Percentiles rank a stretch among this genome's conserved stretches.
These are phyloP conservation scores for Sarocladium kiliense DNA, from an alignment of 2,329 filamentous ascomycete genomes.

Conservation along the genomic window DNA sequence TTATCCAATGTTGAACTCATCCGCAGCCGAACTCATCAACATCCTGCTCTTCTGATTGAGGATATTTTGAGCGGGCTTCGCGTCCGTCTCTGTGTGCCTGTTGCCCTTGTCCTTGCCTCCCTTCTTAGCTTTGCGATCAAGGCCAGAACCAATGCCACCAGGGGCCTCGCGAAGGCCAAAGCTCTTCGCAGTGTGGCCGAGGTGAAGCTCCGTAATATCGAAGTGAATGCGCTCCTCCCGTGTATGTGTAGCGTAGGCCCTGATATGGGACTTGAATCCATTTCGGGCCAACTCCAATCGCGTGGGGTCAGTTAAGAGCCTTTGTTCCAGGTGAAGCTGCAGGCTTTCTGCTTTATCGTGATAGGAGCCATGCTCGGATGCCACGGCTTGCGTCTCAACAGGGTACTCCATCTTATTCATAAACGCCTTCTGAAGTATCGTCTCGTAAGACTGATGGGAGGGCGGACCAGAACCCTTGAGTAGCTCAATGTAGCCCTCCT, in stretches of 20 bases:
- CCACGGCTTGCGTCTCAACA: constrained; percentile 58
- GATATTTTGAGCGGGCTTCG: constrained; percentile 33
- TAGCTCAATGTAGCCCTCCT: constrained; percentile 83
- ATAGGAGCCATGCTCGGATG: constrained; percentile 33
- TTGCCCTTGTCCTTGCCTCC: constrained; percentile 29
- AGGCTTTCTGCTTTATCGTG: constrained; percentile 51
- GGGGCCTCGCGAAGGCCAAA: constrained; percentile 88
- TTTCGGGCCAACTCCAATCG: constrained; percentile 76
- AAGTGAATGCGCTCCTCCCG: constrained; percentile 81
- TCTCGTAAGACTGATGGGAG: constrained; percentile 46
- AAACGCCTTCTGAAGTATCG: constrained; percentile 61
- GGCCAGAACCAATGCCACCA: constrained; percentile 65
- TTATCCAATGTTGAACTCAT: constrained; percentile 65
- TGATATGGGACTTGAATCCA: constrained; percentile 86
- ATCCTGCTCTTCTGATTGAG: constrained; percentile 59
- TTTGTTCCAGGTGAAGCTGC: constrained; percentile 56
- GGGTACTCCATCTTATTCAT: constrained; percentile 57
- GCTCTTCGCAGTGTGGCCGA: constrained; percentile 90
- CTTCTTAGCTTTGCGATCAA: constrained; percentile 41
- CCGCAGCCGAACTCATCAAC: constrained; percentile 58
- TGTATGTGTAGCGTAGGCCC: constrained; percentile 92
- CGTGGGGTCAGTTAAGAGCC: constrained; percentile 54
- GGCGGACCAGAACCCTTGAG: constrained; percentile 50
- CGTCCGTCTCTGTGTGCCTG: constrained; percentile 34
- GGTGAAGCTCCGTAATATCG: constrained; percentile 83